Base-by-base conservation (phyloP, 2,329 filamentous ascomycete genomes). In the Ceratocystis ficicola region DNA sequence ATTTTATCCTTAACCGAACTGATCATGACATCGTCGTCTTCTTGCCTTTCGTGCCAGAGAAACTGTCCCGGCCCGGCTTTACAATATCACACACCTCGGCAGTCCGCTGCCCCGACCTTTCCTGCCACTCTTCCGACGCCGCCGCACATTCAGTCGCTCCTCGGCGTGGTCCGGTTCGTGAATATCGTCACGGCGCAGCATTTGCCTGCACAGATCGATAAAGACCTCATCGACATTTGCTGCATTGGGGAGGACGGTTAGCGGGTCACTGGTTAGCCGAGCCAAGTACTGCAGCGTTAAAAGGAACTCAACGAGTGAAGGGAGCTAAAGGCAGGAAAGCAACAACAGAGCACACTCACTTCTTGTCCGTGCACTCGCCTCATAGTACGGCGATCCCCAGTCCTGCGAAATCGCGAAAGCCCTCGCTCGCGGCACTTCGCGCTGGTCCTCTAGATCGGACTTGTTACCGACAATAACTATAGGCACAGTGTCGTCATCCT, bases 391-490 rank as follows among this genome's bases (percentile, higher is more conserved):
- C 44, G 89, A 89, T 22, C 87, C 87, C 91, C 91, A 96, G 72
- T 83, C 83, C 73, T 94, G 89, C n/a, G 89, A 91, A 69, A 95
- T 83, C 41, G 87, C 83, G 73, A 95, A 95, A 4, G 89, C 91
- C 71, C 86, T 86, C 68, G 88, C 86, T 63, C 90, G 83, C 12
- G 87, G 85, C 7, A 96, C 88, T 22, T 83, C 83, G 36, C 90
- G 85, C 73, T 92, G 88, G 73, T 95, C 90, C 75, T 94, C 90
- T 55, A 96, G 81, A 72, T 96, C 90, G 68, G 87, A 88, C 76
- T 95, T 95, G 80, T 95, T 96, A 69, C 90, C 90, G 60, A 95
- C 90, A 68, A 96, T 89, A 62, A 96, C 90, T 73, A 96, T 89
- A 25, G 89, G 89, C 3, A 93, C 84, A 69, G 86, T 87, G 65